These are phyloP conservation scores for Sarcodon sp. DNA, from an alignment of 768 basidiomycete species.

Conservation along the genomic window DNA sequence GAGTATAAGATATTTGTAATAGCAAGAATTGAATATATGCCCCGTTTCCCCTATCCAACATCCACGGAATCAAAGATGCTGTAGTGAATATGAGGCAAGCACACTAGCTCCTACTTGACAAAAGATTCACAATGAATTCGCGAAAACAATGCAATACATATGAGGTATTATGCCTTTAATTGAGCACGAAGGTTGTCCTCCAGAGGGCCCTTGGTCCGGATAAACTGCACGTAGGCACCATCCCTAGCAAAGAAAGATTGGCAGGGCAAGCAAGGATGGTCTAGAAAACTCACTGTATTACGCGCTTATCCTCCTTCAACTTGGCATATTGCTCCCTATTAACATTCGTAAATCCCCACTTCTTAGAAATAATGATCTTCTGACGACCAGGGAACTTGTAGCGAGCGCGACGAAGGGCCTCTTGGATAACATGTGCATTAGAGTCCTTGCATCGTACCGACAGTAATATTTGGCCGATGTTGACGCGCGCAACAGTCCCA, in stretches of 20 bases:
- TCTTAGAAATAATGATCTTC: constrained; percentile 94
- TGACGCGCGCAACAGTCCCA: constrained; percentile 89
- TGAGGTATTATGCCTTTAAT: constrained; percentile 44
- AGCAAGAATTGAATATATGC: constrained; percentile 39
- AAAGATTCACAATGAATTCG: constrained; percentile 8
- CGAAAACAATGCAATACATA: constrained; percentile 14
- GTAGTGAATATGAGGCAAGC: constrained; percentile 66
- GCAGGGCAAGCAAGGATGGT: not conserved
- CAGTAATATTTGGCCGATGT: constrained; percentile 93
- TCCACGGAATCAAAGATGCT: constrained; percentile 36
- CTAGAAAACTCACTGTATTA: constrained; percentile 56
- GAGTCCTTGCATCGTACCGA: constrained; percentile 86
- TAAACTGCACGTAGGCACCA: constrained; percentile 92
- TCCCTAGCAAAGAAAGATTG: constrained; percentile 38
- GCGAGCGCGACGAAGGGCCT: constrained; percentile 92
- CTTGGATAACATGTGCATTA: constrained; percentile 82
- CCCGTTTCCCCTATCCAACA: constrained; percentile 76
- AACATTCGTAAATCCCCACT: constrained; percentile 98
- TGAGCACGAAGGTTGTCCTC: constrained; percentile 79
- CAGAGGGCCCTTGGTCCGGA: constrained; percentile 77
- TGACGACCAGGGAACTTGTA: constrained; percentile 99
- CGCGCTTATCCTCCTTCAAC: constrained; percentile 84
- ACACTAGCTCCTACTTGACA: not conserved
- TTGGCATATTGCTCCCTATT: constrained; percentile 79
- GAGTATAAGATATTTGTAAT: constrained; percentile 1